These are phyloP conservation scores for Epithele typhae DNA, from an alignment of 768 basidiomycete species.

Conservation along the genomic window DNA sequence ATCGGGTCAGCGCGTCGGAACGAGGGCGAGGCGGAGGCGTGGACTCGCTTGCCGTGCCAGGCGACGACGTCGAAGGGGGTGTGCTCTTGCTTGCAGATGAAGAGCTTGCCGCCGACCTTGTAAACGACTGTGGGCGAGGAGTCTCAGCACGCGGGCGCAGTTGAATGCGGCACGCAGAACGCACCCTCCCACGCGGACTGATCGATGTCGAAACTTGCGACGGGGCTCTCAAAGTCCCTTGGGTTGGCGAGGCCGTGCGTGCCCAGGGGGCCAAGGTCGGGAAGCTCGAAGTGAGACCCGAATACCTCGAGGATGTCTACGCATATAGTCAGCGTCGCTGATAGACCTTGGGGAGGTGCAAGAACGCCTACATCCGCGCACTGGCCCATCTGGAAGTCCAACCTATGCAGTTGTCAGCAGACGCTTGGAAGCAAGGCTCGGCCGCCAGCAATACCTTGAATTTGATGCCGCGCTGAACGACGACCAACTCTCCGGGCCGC, in stretches of 20 bases:
- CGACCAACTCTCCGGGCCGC: conserved; percentile 57
- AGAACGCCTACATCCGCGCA: conserved; percentile 49
- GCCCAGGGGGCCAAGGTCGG: conserved; percentile 63
- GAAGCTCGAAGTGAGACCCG: conserved; percentile 57
- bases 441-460: conserved; percentile 45
- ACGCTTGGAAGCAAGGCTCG: not conserved
- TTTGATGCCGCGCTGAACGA: conserved; percentile 63
- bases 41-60: conserved; percentile 60
- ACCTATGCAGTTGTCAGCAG: conserved; percentile 28
- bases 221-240: conserved; percentile 59
- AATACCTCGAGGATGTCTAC: conserved; percentile 62
- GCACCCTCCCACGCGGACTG: conserved; percentile 54
- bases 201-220: conserved; percentile 65
- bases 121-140: not conserved
- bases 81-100: conserved; percentile 52
- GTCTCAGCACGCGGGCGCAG: too few species aligned
- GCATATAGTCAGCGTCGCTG: not conserved
- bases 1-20: too few species aligned
- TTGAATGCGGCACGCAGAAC: conserved; percentile 15
- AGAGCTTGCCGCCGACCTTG: conserved; percentile 53
- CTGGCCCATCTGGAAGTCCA: conserved; percentile 51
- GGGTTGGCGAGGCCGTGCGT: conserved; percentile 62
- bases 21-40: not conserved
- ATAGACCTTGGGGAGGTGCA: too few species aligned
- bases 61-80: conserved; percentile 73